Base-by-base conservation (phyloP, 108 stramenopile genomes). In the Skeletonema menzelii region DNA sequence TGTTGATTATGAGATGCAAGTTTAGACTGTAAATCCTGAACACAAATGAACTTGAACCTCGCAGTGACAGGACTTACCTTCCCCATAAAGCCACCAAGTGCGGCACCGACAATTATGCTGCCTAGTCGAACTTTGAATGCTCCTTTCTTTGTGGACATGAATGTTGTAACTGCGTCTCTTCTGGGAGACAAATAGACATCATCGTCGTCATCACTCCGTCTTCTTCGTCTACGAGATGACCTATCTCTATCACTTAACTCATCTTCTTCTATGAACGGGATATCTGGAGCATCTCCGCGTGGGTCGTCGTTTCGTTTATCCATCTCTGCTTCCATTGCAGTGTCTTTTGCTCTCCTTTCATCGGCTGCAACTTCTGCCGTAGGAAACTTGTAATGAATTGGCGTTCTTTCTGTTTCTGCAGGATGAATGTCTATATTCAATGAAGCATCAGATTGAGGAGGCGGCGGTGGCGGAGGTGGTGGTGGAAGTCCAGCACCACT, bases 121-220 rank as follows among this genome's bases (percentile, higher is more conserved):
- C 81, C 77, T 28, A 66, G 46, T 57, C 73, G 55, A n/a, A 94
- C 72, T 70, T 77, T 72, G 10, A 84, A 12, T 57, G 79, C 85
- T 19, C 90, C 90, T 32, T 28, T 22, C 60, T 60, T 80, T 24
- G 88, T 82, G 10, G 90, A 84, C 84, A 85, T 85, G 73, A 86
- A 88, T 42, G 70, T 73, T 69, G 87, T 88, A 26, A 94, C 79
- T 20, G 80, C 77, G 77, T 94, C 92, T 59, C 76, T 74, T 24
- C 92, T 75, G 13, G 92, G 80, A 11, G 88, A 88, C 28, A 84
- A 84, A 32, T 49, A 78, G 20, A 28, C 27, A 22, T 78, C 70
- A 42, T 56, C 57, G 8, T 74, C 79, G 26, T 53, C 79, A 47
- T 75, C 35, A 13, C 71, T 6, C 49, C 71, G 47, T 62, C 79